Conservation (phyloP, 768 basidiomycete species). For the Naganishia kalamii region DNA sequence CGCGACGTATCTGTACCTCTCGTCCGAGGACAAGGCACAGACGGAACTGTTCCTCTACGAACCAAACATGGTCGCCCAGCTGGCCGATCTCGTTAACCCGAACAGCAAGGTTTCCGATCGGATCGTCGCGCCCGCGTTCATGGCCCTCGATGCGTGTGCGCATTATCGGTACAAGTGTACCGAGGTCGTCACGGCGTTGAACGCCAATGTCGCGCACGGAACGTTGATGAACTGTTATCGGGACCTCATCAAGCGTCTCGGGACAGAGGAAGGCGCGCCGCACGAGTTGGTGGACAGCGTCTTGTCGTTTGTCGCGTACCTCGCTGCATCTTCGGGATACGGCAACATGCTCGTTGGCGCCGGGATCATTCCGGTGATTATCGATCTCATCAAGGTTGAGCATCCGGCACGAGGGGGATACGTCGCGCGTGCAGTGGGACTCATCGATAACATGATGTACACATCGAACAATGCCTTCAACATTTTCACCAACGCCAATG, state of each 20-base stretch:
- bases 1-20: conserved; percentile 83
- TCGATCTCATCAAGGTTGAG: conserved; percentile 79
- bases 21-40: conserved; percentile 65
- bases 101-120: conserved; percentile 59
- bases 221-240: conserved; percentile 82
- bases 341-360: conserved; percentile 93
- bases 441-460: conserved; percentile 87
- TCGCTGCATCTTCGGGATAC: conserved; percentile 75
- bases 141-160: conserved; percentile 82
- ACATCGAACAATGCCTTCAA: conserved; percentile 80
- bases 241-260: conserved; percentile 67
- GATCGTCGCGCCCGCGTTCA: conserved; percentile 76
- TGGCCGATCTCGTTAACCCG: conserved; percentile 75
- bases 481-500: conserved; percentile 74
- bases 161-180: conserved; percentile 74
- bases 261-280: conserved; percentile 36
- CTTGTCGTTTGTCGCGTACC: conserved; percentile 75
- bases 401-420: conserved; percentile 61
- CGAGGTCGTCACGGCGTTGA: conserved; percentile 82
- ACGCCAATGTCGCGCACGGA: conserved; percentile 93
- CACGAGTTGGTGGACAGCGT: conserved; percentile 60
- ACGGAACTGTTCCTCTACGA: conserved; percentile 86
- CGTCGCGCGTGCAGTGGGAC: conserved; percentile 81
- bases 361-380: conserved; percentile 77
- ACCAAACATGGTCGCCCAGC: conserved; percentile 79